Conservation (phyloP, 1,139 yeast species). For the Pichia sp. region DNA sequence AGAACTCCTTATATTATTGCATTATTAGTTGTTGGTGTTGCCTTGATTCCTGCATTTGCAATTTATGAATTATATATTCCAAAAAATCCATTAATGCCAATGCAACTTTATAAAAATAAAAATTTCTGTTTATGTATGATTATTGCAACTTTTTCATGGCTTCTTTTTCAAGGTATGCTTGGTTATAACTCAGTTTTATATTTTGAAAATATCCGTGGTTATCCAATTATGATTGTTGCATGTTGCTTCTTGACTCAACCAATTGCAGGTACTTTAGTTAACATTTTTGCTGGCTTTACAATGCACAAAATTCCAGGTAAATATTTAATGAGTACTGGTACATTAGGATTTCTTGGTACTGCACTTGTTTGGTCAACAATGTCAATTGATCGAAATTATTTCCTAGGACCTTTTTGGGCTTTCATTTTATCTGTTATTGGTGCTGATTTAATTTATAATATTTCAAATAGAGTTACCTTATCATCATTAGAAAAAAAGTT, state of each 20-base stretch:
- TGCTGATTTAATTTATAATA: constrained; percentile 40
- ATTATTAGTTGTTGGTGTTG: constrained; percentile 35
- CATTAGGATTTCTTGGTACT: constrained; percentile 31
- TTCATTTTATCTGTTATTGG: constrained; percentile 36
- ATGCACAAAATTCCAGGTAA: constrained; percentile 38
- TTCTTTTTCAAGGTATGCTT: constrained; percentile 35
- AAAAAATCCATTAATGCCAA: constrained; percentile 40
- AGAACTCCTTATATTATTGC: constrained; percentile 40
- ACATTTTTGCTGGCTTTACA: constrained; percentile 38
- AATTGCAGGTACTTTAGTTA: constrained; percentile 34
- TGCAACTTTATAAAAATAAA: constrained; percentile 33
- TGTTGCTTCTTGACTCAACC: constrained; percentile 35
- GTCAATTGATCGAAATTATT: constrained; percentile 31
- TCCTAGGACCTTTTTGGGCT: constrained; percentile 40
- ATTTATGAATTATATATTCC: constrained; percentile 36
- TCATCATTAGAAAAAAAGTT: constrained; percentile 33
- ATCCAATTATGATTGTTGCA: constrained; percentile 35
- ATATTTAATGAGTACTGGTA: constrained; percentile 32
- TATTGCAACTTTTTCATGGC: constrained; percentile 33
- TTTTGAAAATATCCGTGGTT: constrained; percentile 34
- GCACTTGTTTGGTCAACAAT: constrained; percentile 38
- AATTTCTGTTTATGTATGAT: constrained; percentile 36
- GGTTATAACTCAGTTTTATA: constrained; percentile 36
- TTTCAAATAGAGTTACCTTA: constrained; percentile 36
- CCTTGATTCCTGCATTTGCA: constrained; percentile 31